Percentiles rank a stretch among this genome's conserved stretches.
Conservation (phyloP, 768 basidiomycete species). For the Serendipita sp. region DNA sequence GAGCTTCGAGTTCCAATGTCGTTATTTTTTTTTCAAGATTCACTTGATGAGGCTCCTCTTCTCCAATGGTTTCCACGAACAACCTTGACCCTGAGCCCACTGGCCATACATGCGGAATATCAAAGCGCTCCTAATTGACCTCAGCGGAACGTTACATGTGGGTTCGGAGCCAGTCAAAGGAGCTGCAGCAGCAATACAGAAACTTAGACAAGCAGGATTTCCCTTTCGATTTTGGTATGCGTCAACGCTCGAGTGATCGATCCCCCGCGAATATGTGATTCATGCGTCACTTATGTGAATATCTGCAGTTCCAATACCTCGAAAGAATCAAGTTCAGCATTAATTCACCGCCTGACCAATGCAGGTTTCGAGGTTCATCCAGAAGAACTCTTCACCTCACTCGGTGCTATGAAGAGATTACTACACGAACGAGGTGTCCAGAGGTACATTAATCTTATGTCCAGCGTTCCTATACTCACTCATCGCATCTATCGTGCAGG, state of each 20-base stretch:
- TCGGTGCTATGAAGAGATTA: slow-evolving; percentile 39
- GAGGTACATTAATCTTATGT: slow-evolving; percentile 21
- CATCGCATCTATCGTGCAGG: slow-evolving; percentile 18
- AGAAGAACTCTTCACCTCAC: slow-evolving; percentile 45
- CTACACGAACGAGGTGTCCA: slow-evolving; percentile 28
- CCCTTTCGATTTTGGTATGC: slow-evolving; percentile 28
- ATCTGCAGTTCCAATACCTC: slow-evolving; percentile 53
- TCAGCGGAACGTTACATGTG: slow-evolving; percentile 51
- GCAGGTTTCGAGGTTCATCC: slow-evolving; percentile 35
- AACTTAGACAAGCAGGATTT: slow-evolving; percentile 19
- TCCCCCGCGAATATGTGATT: neutral
- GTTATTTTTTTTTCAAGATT: no score
- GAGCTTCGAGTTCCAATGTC: no score
- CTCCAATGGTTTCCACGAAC: no score
- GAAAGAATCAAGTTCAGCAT: slow-evolving; percentile 37
- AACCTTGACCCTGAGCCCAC: no score
- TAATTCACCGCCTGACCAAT: slow-evolving; percentile 27
- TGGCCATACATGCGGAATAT: slow-evolving; percentile 17
- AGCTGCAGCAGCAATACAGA: slow-evolving; percentile 31
- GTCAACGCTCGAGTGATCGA: neutral
- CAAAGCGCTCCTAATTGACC: slow-evolving; percentile 42
- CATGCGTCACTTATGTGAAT: neutral
- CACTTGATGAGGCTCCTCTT: no score
- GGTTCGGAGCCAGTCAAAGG: slow-evolving; percentile 32
- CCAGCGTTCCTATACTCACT: neutral